phyloP scores from a whole-genome alignment of 225 moss, liverwort and hornwort species.

The Pleurozium schreberi region DNA sequence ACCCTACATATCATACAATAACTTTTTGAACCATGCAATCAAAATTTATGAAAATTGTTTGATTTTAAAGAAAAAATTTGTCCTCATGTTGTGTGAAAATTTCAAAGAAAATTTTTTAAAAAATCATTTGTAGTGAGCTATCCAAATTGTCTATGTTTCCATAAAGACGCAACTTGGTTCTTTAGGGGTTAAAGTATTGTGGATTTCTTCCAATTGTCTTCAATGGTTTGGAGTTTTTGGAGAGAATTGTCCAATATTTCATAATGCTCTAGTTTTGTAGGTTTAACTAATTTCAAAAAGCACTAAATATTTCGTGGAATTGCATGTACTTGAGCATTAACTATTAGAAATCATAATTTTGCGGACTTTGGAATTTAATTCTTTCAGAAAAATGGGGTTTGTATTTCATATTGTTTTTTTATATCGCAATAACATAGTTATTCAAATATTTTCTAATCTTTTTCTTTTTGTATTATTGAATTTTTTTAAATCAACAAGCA shows the following conservation, averaged over 20 bases:
- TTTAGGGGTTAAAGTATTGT: background rate
- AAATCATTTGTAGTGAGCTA: no score
- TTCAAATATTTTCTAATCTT: background rate
- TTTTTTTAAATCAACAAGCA: no score
- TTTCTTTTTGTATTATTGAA: background rate
- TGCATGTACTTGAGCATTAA: no score
- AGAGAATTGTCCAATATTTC: background rate
- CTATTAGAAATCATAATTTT: background rate
- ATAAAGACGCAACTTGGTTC: no score
- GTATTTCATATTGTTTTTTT: background rate
- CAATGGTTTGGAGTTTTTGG: fast-evolving
- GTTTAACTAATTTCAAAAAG: background rate
- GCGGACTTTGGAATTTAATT: background rate
- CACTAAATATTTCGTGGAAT: no score
- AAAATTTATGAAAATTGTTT: no score
- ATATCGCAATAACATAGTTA: background rate
- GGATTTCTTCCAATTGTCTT: fast-evolving
- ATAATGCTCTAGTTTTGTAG: background rate
- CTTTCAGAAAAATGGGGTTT: background rate
- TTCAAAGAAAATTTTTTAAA: no score
- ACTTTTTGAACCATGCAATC: no score
- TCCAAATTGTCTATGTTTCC: no score
- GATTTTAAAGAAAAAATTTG: no score
- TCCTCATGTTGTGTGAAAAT: no score
- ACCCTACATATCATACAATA: no score